Evolutionary conservation across 78 protist species (phyloP).

Genomic region (Dictyostelium purpureum): DNA sequence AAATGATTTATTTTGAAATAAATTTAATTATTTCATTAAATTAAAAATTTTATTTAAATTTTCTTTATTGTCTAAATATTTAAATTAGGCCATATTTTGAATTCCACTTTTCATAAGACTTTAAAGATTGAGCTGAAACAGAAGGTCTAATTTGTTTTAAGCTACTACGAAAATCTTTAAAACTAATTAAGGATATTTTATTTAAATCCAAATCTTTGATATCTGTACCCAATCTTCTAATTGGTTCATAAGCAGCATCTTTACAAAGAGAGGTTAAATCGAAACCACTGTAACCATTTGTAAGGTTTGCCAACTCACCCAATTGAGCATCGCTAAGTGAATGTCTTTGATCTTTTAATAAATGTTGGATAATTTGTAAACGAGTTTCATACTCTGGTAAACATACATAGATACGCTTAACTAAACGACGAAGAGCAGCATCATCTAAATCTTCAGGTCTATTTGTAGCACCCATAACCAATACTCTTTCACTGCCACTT

Average conservation of each 20-base stretch:
- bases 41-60: too few relatives aligned
- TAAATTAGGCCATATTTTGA: slow-evolving; percentile 47
- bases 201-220: slow-evolving; percentile 23
- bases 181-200: slow-evolving; percentile 20
- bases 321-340: slow-evolving; percentile 17
- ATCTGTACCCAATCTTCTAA: slow-evolving; percentile 78
- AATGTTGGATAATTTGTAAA: slow-evolving; percentile 24
- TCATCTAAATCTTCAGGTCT: slow-evolving; percentile 97
- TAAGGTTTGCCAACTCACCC: neutral
- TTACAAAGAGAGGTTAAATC: slow-evolving; percentile 87
- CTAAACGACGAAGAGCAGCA: slow-evolving; percentile 92
- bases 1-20: too few relatives aligned
- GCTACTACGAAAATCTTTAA: slow-evolving; percentile 34
- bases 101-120: slow-evolving; percentile 76
- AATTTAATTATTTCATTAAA: too few relatives aligned
- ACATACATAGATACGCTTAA: slow-evolving; percentile 88
- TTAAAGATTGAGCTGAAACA: slow-evolving; percentile 50
- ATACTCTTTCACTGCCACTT: slow-evolving; percentile 38
- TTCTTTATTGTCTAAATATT: neutral
- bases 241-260: slow-evolving; percentile 94
- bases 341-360: slow-evolving; percentile 21
- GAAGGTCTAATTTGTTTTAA: slow-evolving; percentile 71
- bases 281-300: slow-evolving; percentile 86
- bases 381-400: slow-evolving; percentile 91
- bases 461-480: slow-evolving; percentile 94